Evolutionary conservation across 257 asterid species (phyloP), one percentile per base, ranked within the genome.

Genomic region (Knoxia roxburghii): DNA sequence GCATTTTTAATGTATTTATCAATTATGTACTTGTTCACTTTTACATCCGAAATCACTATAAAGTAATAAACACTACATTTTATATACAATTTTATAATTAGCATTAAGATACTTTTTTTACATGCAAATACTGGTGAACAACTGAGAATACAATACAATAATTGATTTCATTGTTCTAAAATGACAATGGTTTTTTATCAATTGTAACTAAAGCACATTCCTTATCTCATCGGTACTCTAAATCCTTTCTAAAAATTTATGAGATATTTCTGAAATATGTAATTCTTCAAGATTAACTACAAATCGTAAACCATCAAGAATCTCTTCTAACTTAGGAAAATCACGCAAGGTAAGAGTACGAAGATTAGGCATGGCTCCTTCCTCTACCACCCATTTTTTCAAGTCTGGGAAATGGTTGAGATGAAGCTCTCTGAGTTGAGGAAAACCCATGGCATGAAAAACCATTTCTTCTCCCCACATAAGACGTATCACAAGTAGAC

Each of bases 321-420:
- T 49, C 61, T 26, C 54, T 30, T 61, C 20, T 40, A 76, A 0
- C 11, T 70, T 57, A 1, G 1, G 3, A 32, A 72, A 75, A 2
- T 35, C 3, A 1, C 11, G 20, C 24, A 76, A 66, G 6, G 2
- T 8, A 33, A 75, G 14, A 32, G 0, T 2, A 39, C 29, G 45
- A 30, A 75, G 72, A 32, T 57, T 57, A 17, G 40, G 72, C 79
- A 75, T 56, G 30, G 75, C 72, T 58, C 71, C 75, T 23, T 70
- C 58, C 2, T 70, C 55, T 14, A 70, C 62, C 20, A 0, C n/a
- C 72, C 79, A 75, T 2, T 52, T 35, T 48, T 64, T 57, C 45
- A 70, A 24, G 41, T 68, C 49, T 0, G 8, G 17, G 55, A 75
- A 48, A 13, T 14, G 1, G 1, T 0, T 6, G 32, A 75, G 32